Evolutionary conservation across 2,329 filamentous ascomycete genomes (phyloP), one percentile per base, ranked within the genome.

Genomic region (Calycina herbarum): DNA sequence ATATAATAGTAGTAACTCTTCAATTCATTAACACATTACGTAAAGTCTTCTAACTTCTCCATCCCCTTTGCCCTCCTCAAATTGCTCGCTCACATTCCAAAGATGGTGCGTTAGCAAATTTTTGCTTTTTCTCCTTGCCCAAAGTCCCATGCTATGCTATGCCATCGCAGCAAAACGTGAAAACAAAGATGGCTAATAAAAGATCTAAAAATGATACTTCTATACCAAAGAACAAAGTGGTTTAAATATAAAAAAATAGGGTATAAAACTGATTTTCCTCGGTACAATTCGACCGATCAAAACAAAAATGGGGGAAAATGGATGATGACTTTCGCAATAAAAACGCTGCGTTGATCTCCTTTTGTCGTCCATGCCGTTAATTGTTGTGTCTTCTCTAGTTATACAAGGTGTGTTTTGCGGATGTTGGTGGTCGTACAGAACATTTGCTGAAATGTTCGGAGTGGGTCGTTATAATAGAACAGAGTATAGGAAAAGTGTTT

Each of bases 11-110:
- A 54, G 48, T 59, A 13, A 11, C 20, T 60, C 38, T 60, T 60
- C 27, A 40, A 60, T 60, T 60, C 58, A 60, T 60, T 60, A 60
- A 60, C 58, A 60, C 58, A 60, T 60, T 60, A 60, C 15, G 40
- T 60, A 45, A 60, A 27, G 15, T 27, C 20, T 27, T 54, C 13
- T 13, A 60, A 35, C 57, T 45, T 15, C 24, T 31, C 38, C 20
- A 5, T 31, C 31, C 57, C 33, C 17, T 33, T 58, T 58, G 31
- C 57, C 31, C 31, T 29, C 24, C 57, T 38, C 31, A 59, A 38
- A 59, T 59, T 59, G 57, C 57, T 59, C 57, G 57, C 57, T 59
- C 57, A 59, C n/a, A 54, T 54, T 24, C 48, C 20, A 54, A 48
- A 13, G 48, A 54, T 54, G 48, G 48, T 54, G 48, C 48, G 48